Conservation (phyloP, 257 asterid genomes). For the Solanum paucissectum region DNA sequence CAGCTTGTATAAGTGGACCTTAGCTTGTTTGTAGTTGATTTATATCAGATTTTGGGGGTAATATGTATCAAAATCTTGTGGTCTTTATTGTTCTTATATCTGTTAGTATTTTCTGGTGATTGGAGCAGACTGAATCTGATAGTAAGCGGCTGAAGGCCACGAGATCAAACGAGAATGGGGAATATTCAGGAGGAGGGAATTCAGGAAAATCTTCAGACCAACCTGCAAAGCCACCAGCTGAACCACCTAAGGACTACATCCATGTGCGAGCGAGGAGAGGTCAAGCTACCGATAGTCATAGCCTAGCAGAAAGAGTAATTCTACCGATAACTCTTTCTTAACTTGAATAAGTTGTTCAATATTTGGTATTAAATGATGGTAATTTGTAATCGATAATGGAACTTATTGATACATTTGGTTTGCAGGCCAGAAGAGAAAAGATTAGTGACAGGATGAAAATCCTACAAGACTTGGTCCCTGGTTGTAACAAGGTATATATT, state of each 20-base stretch:
- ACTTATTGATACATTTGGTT: background rate
- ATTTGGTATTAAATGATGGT: background rate
- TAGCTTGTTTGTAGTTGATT: background rate
- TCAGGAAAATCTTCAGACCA: constrained; percentile 19
- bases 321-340: background rate
- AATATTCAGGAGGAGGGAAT: constrained; percentile 9
- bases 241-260: constrained; percentile 38
- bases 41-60: background rate
- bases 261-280: constrained; percentile 49
- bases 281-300: constrained; percentile 48
- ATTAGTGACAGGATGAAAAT: constrained; percentile 45
- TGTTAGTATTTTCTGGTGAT: background rate
- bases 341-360: background rate
- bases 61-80: background rate
- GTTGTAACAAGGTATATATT: constrained; percentile 33
- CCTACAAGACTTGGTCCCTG: constrained; percentile 48
- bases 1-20: background rate
- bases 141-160: constrained; percentile 21
- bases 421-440: constrained; percentile 47
- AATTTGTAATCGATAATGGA: background rate
- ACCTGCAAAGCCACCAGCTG: constrained; percentile 16
- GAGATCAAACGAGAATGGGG: constrained; percentile 14
- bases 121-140: constrained; percentile 22
- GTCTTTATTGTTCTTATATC: background rate
- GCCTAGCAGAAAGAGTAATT: constrained; percentile 45